A percentile compares a stretch with the other conserved stretches of the same genome.
Evolutionary conservation across 2,329 filamentous ascomycete genomes (phyloP).

Genomic region (Lachnum nothofagi): DNA sequence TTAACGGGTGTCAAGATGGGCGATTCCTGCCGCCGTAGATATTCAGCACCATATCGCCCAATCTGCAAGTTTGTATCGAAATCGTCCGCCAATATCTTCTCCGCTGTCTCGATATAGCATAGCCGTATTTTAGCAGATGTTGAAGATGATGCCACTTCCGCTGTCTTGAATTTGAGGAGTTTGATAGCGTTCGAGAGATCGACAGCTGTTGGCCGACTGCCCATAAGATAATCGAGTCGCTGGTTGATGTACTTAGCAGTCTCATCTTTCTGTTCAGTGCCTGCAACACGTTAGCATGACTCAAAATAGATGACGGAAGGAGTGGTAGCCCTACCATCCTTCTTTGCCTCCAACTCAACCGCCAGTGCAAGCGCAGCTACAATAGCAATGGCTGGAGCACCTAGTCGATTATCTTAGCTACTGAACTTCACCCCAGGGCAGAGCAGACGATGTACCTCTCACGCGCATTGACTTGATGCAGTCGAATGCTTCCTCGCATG

Average conservation of each 20-base stretch:
- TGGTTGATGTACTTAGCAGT: constrained; percentile 67
- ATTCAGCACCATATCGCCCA: constrained; percentile 74
- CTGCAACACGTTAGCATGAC: constrained; percentile 12
- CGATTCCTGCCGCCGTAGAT: constrained; percentile 52
- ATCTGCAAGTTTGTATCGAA: constrained; percentile 82
- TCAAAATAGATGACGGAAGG: neutral
- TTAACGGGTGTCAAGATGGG: constrained; percentile 22
- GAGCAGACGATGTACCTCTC: constrained; percentile 43
- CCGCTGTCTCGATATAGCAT: constrained; percentile 73
- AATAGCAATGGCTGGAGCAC: constrained; percentile 93
- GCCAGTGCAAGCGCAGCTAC: constrained; percentile 88
- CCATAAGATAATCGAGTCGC: constrained; percentile 80
- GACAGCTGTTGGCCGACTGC: constrained; percentile 87
- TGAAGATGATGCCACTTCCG: constrained; percentile 39
- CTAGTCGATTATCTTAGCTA: constrained; percentile 34
- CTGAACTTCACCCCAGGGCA: neutral
- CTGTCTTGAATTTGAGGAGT: constrained; percentile 65
- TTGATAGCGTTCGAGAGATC: constrained; percentile 86
- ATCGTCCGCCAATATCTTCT: constrained; percentile 82
- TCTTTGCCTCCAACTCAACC: constrained; percentile 67
- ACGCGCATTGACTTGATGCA: constrained; percentile 76
- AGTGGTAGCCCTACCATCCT: constrained; percentile 35
- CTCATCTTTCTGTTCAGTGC: constrained; percentile 38
- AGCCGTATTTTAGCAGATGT: constrained; percentile 50
- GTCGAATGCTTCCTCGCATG: constrained; percentile 71